Percentiles rank a stretch among this genome's conserved stretches.
phyloP scores from a whole-genome alignment of 495 filamentous ascomycete genomes.

The Filosporella fistucella region DNA sequence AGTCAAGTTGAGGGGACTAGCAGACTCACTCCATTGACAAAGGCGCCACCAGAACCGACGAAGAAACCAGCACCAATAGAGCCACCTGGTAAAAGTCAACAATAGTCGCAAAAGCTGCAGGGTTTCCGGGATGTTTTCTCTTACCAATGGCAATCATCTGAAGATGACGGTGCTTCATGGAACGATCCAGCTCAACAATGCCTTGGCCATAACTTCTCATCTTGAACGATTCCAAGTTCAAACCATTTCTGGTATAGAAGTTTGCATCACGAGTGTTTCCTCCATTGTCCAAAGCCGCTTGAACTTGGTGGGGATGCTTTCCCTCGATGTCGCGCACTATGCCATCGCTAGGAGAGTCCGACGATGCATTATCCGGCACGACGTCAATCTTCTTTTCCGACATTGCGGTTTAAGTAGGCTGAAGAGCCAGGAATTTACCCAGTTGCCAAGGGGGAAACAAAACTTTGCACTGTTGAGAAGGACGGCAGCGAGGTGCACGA shows the following conservation, averaged over 20 bases:
- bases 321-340: background rate
- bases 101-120: too few species aligned
- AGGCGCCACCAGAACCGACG: constrained; percentile 42
- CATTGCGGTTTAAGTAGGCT: background rate
- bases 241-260: constrained; percentile 43
- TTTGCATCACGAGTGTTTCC: constrained; percentile 23
- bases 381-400: background rate
- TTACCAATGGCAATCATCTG: constrained; percentile 94
- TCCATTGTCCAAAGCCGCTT: background rate
- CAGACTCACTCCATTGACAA: constrained; percentile 30
- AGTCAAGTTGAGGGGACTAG: background rate
- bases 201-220: constrained; percentile 34
- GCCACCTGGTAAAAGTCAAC: too few species aligned
- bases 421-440: background rate
- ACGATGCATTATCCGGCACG: background rate
- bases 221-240: constrained; percentile 44
- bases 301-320: background rate
- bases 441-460: background rate
- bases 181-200: constrained; percentile 46
- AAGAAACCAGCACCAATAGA: constrained; percentile 76
- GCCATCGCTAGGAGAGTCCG: constrained; percentile 4
- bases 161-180: constrained; percentile 78
- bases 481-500: background rate
- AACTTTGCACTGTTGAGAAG: background rate
- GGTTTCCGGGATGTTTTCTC: background rate